Conservation (phyloP, 768 basidiomycete species). For the Calocybe indica region DNA sequence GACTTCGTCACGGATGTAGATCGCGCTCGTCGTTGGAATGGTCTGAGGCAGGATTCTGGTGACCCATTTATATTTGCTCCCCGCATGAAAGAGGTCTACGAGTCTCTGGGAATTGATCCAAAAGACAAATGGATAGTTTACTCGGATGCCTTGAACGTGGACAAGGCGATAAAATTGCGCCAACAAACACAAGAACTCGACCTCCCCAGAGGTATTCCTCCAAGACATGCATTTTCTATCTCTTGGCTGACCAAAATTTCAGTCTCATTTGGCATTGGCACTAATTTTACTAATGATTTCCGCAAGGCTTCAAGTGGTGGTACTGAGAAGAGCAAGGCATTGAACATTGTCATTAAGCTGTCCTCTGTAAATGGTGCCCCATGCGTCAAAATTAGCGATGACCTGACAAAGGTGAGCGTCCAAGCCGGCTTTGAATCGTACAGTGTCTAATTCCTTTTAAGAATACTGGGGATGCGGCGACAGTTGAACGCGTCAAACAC, state of each 20-base stretch:
- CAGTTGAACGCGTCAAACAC: conserved; percentile 54
- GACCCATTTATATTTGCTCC: conserved; percentile 81
- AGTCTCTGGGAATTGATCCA: conserved; percentile 61
- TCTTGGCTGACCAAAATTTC: conserved; percentile 1
- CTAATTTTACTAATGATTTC: conserved; percentile 90
- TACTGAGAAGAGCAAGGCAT: conserved; percentile 61
- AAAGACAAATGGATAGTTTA: conserved; percentile 69
- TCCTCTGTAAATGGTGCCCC: conserved; percentile 63
- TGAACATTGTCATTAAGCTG: conserved; percentile 96
- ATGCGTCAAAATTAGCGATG: conserved; percentile 94
- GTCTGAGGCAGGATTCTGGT: conserved; percentile 91
- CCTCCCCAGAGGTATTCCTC: conserved; percentile 45
- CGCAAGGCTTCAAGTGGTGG: conserved; percentile 31
- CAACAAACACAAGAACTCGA: conserved; percentile 70
- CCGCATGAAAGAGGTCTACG: conserved; percentile 66
- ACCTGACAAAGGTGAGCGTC: conserved; percentile 63
- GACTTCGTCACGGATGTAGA: conserved; percentile 52
- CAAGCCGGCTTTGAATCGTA: not conserved
- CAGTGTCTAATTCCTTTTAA: conserved; percentile 13
- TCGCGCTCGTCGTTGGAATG: conserved; percentile 68
- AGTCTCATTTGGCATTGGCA: conserved; percentile 95
- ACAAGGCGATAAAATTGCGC: conserved; percentile 65
- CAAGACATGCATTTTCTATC: conserved; percentile 1
- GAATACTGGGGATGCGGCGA: conserved; percentile 66
- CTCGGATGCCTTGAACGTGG: conserved; percentile 74